Evolutionary conservation across 768 basidiomycete species (phyloP).

Genomic region (Botryobasidium botryosum): DNA sequence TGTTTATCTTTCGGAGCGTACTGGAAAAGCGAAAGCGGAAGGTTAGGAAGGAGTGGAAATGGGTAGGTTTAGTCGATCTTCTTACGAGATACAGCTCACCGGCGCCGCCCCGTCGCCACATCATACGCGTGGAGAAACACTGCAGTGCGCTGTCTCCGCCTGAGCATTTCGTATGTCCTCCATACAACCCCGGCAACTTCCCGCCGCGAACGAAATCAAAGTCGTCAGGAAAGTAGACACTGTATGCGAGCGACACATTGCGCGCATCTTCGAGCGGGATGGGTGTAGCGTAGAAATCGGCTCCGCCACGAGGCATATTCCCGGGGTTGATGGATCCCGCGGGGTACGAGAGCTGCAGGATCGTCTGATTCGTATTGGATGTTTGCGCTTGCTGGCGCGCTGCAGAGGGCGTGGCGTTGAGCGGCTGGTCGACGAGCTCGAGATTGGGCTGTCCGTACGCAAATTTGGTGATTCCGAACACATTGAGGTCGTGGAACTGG

Average conservation of each 20-base stretch:
- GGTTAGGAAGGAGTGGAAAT: neutral
- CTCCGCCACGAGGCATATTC: slow-evolving; percentile 45
- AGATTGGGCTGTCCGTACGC: too few relatives aligned
- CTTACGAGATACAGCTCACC: slow-evolving; percentile 48
- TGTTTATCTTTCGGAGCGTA: slow-evolving; percentile 65
- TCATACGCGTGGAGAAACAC: slow-evolving; percentile 73
- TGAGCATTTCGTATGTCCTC: slow-evolving; percentile 39
- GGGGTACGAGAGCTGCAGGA: slow-evolving; percentile 58
- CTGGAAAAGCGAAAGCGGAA: slow-evolving; percentile 21
- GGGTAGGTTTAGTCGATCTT: slow-evolving; percentile 30
- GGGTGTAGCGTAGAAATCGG: slow-evolving; percentile 46
- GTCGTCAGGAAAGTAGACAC: slow-evolving; percentile 55
- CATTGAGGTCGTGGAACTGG: too few relatives aligned
- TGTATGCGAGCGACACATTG: slow-evolving; percentile 46
- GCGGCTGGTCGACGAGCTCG: too few relatives aligned
- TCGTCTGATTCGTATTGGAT: too few relatives aligned
- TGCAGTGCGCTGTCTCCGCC: slow-evolving; percentile 52
- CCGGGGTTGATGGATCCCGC: slow-evolving; percentile 51
- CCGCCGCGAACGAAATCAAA: slow-evolving; percentile 72
- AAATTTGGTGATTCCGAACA: too few relatives aligned
- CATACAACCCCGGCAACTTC: slow-evolving; percentile 65
- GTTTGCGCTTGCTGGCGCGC: too few relatives aligned
- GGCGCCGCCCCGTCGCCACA: slow-evolving; percentile 42
- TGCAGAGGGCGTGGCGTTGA: too few relatives aligned
- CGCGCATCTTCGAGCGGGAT: slow-evolving; percentile 22